Evolutionary conservation across 257 asterid species (phyloP).

Genomic region (Gentiana dahurica): DNA sequence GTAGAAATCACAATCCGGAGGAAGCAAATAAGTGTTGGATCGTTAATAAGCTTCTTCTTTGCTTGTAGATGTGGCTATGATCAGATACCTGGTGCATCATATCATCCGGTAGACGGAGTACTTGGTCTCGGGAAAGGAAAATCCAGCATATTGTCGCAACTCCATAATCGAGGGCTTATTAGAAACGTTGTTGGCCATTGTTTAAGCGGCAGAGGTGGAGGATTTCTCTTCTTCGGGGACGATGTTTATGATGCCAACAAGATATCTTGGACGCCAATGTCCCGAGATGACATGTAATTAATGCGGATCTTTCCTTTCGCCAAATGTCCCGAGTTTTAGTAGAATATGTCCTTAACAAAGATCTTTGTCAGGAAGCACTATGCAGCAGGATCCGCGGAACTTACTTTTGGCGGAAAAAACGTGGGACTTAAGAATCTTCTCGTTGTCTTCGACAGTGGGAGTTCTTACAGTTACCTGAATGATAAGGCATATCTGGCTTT

Average conservation of each 20-base stretch:
- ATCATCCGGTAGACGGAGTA: slow-evolving; percentile 83
- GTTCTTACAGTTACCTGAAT: slow-evolving; percentile 75
- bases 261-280: slow-evolving; percentile 80
- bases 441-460: slow-evolving; percentile 92
- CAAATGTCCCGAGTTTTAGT: too few relatives aligned
- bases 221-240: slow-evolving; percentile 87
- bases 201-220: slow-evolving; percentile 55
- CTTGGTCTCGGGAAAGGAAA: slow-evolving; percentile 94
- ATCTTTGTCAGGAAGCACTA: slow-evolving; percentile 58
- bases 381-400: slow-evolving; percentile 71
- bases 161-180: slow-evolving; percentile 55
- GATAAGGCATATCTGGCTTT: slow-evolving; percentile 59
- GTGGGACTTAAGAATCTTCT: slow-evolving; percentile 65
- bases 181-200: slow-evolving; percentile 81
- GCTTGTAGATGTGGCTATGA: slow-evolving; percentile 83
- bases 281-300: slow-evolving; percentile 63
- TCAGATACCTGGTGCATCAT: slow-evolving; percentile 63
- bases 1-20: too few relatives aligned
- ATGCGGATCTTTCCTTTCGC: slow-evolving; percentile 3
- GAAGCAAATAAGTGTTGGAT: too few relatives aligned
- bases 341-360: background rate
- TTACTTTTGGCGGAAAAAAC: slow-evolving; percentile 59
- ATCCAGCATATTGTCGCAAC: slow-evolving; percentile 77
- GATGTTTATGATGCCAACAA: slow-evolving; percentile 66
- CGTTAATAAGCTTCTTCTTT: background rate